These are phyloP conservation scores for Hypoxylon sp. DNA, from an alignment of 2,329 filamentous ascomycete genomes.

Conservation along the genomic window DNA sequence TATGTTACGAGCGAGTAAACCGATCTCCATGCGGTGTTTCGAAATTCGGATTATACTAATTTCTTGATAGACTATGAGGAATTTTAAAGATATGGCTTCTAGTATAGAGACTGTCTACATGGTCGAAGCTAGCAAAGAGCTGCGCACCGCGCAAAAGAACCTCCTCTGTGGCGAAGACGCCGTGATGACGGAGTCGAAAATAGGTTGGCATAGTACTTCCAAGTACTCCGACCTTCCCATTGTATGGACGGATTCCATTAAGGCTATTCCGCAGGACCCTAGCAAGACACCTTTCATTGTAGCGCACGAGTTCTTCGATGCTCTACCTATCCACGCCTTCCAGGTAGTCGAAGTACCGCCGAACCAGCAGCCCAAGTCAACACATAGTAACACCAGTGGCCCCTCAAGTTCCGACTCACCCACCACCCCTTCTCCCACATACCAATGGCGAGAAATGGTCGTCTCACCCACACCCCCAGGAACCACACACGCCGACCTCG, in stretches of 20 bases:
- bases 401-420: constrained; percentile 59
- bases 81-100: constrained; percentile 82
- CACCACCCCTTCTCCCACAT: constrained; percentile 56
- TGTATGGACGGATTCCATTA: constrained; percentile 91
- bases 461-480: constrained; percentile 76
- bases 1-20: constrained; percentile 81
- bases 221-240: constrained; percentile 83
- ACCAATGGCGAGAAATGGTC: constrained; percentile 87
- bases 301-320: constrained; percentile 98
- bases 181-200: constrained; percentile 77
- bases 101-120: constrained; percentile 91
- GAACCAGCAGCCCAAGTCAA: constrained; percentile 58
- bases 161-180: constrained; percentile 83
- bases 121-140: constrained; percentile 89
- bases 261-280: constrained; percentile 79
- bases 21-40: not conserved
- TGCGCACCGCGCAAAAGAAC: constrained; percentile 83
- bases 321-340: constrained; percentile 95
- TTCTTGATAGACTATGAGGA: constrained; percentile 77
- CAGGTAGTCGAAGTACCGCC: constrained; percentile 75
- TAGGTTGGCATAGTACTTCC: constrained; percentile 80
- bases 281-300: constrained; percentile 90
- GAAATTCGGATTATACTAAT: constrained; percentile 5
- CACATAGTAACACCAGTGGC: constrained; percentile 51
- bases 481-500: constrained; percentile 67